Conservation (phyloP, 2,329 filamentous ascomycete genomes). For the Paecilomyces dactylethromorphus region DNA sequence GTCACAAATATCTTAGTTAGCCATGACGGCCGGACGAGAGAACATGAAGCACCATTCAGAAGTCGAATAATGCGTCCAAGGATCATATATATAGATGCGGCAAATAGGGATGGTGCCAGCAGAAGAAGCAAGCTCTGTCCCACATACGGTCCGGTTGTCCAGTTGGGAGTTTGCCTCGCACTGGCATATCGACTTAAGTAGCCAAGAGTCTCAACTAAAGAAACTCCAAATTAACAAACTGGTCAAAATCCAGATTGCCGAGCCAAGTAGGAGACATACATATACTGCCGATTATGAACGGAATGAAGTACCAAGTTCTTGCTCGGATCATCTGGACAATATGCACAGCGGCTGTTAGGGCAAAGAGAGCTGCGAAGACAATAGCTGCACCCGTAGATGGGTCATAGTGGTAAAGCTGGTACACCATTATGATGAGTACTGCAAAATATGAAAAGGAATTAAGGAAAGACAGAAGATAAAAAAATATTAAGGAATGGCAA, state of each 20-base stretch:
- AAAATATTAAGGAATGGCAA: too few species aligned
- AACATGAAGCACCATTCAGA: slow-evolving; percentile 12
- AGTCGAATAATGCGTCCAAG: slow-evolving; percentile 18
- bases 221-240: too few species aligned
- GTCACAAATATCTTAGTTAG: slow-evolving; percentile 24
- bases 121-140: neutral
- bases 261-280: neutral
- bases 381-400: neutral
- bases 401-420: neutral
- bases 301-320: neutral
- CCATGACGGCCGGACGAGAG: slow-evolving; percentile 14
- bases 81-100: slow-evolving; percentile 25
- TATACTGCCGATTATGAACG: neutral
- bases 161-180: neutral
- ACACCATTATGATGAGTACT: too few species aligned
- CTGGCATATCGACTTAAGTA: too few species aligned
- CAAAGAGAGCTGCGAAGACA: neutral
- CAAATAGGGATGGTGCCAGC: slow-evolving; percentile 22
- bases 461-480: too few species aligned
- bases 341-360: neutral
- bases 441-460: too few species aligned
- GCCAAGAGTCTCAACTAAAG: too few species aligned
- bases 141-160: neutral
- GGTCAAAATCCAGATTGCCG: too few species aligned
- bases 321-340: neutral